Percentiles rank a stretch among this genome's conserved stretches.
These are phyloP conservation scores for Paecilomyces dactylethromorphus DNA, from an alignment of 2,329 filamentous ascomycete species.

Conservation along the genomic window DNA sequence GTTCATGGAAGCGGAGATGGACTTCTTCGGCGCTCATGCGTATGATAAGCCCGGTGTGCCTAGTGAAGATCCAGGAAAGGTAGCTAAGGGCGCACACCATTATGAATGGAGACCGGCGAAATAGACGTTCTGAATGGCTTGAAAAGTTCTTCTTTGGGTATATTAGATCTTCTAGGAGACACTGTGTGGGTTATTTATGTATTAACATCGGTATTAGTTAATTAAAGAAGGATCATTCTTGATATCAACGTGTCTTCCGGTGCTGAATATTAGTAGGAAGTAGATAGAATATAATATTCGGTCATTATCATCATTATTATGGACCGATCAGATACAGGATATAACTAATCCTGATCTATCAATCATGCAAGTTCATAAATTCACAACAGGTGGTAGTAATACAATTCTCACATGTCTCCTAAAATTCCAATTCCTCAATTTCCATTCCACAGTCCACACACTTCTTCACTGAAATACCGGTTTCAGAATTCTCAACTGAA, in stretches of 20 bases:
- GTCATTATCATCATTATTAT: neutral
- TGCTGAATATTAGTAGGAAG: too few relatives aligned
- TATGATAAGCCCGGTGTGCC: conserved; percentile 50
- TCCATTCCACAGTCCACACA: conserved; percentile 62
- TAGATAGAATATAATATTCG: too few relatives aligned
- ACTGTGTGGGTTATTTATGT: neutral
- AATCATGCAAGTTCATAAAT: neutral
- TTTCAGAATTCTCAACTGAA: conserved; percentile 52
- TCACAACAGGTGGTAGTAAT: neutral
- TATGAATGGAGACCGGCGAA: conserved; percentile 54
- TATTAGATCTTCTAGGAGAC: neutral
- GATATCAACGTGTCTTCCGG: too few relatives aligned
- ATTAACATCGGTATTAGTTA: neutral
- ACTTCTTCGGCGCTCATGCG: conserved; percentile 64
- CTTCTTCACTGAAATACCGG: conserved; percentile 60
- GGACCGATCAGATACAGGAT: too few relatives aligned
- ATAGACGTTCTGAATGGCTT: neutral
- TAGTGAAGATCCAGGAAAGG: conserved; percentile 45
- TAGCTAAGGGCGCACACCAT: conserved; percentile 54
- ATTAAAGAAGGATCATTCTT: neutral
- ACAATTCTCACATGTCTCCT: neutral
- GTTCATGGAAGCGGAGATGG: conserved; percentile 65
- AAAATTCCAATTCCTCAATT: conserved; percentile 60
- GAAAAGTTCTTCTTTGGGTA: neutral
- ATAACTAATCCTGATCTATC: neutral